Evolutionary conservation across 2,329 filamentous ascomycete species (phyloP), one percentile per base, ranked within the genome.

Genomic region (Diaporthe helianthi): DNA sequence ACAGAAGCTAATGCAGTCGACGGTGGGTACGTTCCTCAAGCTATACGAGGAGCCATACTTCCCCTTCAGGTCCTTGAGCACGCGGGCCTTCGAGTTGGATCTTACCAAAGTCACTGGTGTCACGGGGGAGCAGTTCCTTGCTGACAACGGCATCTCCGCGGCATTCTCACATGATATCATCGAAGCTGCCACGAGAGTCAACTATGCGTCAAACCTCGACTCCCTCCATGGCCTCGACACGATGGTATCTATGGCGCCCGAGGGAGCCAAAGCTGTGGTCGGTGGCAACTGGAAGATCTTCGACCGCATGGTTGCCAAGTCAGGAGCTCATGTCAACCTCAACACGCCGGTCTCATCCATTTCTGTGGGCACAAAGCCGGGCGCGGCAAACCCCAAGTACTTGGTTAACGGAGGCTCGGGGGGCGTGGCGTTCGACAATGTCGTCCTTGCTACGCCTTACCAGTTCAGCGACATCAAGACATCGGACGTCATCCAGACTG

Each of bases 281-380:
- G 94, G 94, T 8, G 96, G 96, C 1, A 99, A 98, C 79, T 98
- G 94, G 94, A 90, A 89, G 75, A 97, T 99, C 67, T 99, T 99
- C 76, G 86, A 90, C n/a, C 82, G 85, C 53, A 97, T 98, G 92
- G 82, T 95, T 1, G 83, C 87, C 46, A 81, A 83, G 0, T 91
- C 93, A 1, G 81, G 85, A 3, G 89, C 92, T 0, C 79, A 83
- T 0, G 73, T 94, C 6, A 81, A 83, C 47, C 82, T 92, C 29
- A 92, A 94, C 74, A 92, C 91, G 0, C 84, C 87, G 0, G 91
- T 98, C 0, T 83, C 84, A 0, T 82, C 82, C 4, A 87, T 97
- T 61, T 78, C 80, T 1, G 83, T 86, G 65, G 79, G 82, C 10
- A 79, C 82, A n/a, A 80, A 77, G 69, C 79, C 76, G 70, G 78